Evolutionary conservation across 768 basidiomycete species (phyloP).

Genomic region (Leccinum sublutescens): DNA sequence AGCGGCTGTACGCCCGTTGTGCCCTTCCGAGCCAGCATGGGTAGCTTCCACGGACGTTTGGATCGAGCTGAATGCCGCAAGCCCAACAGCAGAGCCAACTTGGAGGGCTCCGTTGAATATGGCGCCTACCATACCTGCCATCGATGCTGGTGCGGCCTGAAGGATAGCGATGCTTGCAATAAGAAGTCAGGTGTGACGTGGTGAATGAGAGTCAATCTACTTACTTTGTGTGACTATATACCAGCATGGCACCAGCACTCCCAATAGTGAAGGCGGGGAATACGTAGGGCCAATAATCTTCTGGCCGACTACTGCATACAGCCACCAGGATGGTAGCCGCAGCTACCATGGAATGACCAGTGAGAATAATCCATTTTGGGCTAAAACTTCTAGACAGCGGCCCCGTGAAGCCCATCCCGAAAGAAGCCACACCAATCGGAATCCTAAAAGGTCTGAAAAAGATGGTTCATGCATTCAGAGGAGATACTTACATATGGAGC

Average conservation of each 20-base stretch:
- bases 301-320: constrained; percentile 38
- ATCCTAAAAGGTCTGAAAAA: constrained; percentile 29
- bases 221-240: constrained; percentile 49
- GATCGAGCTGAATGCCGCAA: constrained; percentile 49
- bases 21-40: constrained; percentile 32
- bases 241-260: constrained; percentile 43
- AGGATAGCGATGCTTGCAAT: constrained; percentile 47
- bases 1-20: constrained; percentile 42
- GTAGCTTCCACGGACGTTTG: constrained; percentile 41
- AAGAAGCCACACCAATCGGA: constrained; percentile 41
- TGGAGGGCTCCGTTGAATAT: constrained; percentile 56
- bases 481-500: constrained; percentile 36
- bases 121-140: constrained; percentile 54
- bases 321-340: constrained; percentile 42
- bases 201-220: constrained; percentile 11
- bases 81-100: constrained; percentile 49
- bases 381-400: constrained; percentile 36
- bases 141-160: constrained; percentile 44
- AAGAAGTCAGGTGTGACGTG: neutral
- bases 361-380: constrained; percentile 46
- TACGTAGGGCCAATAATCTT: constrained; percentile 45
- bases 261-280: constrained; percentile 53
- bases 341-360: constrained; percentile 38
- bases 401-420: constrained; percentile 40
- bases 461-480: neutral